Conservation (phyloP, 495 filamentous ascomycete genomes). For the Cercophora scortea region DNA sequence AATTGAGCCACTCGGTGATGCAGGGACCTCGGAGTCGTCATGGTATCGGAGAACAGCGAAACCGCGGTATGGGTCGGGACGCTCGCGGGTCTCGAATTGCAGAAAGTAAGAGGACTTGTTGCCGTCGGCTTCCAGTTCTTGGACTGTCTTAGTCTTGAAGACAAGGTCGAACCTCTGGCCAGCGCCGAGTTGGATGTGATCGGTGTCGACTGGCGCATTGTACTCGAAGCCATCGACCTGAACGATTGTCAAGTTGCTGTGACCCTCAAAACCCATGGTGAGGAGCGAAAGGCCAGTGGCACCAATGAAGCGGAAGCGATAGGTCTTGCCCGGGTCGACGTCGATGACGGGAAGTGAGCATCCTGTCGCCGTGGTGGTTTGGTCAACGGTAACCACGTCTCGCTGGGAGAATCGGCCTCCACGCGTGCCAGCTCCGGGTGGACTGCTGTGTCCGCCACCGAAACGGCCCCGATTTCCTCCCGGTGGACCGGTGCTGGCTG, state of each 20-base stretch:
- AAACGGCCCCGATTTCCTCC: conserved; percentile 22
- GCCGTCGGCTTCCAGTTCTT: conserved; percentile 32
- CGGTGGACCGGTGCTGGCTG: conserved; percentile 11
- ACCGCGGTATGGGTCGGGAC: conserved; percentile 33
- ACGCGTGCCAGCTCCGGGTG: neutral
- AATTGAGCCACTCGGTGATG: conserved; percentile 17
- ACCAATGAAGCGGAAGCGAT: conserved; percentile 50
- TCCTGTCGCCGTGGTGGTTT: conserved; percentile 22
- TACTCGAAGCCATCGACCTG: conserved; percentile 50
- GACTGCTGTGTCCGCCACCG: conserved; percentile 7
- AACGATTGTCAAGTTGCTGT: conserved; percentile 42
- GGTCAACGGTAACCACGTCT: neutral
- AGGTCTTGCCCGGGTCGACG: conserved; percentile 49
- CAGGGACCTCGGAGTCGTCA: conserved; percentile 5
- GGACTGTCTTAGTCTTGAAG: conserved; percentile 34
- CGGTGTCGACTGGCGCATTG: conserved; percentile 38
- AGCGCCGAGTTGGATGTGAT: conserved; percentile 43
- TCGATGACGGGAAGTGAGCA: conserved; percentile 43
- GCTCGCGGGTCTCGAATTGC: conserved; percentile 45
- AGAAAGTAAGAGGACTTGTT: conserved; percentile 44
- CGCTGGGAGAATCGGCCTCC: neutral
- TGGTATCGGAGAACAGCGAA: conserved; percentile 49
- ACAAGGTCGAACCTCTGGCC: conserved; percentile 52
- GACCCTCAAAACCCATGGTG: conserved; percentile 42
- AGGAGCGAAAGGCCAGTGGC: conserved; percentile 44